Evolutionary conservation across 108 stramenopile genomes (phyloP), one percentile per base, ranked within the genome.

Genomic region (Skeletonema menzelii): DNA sequence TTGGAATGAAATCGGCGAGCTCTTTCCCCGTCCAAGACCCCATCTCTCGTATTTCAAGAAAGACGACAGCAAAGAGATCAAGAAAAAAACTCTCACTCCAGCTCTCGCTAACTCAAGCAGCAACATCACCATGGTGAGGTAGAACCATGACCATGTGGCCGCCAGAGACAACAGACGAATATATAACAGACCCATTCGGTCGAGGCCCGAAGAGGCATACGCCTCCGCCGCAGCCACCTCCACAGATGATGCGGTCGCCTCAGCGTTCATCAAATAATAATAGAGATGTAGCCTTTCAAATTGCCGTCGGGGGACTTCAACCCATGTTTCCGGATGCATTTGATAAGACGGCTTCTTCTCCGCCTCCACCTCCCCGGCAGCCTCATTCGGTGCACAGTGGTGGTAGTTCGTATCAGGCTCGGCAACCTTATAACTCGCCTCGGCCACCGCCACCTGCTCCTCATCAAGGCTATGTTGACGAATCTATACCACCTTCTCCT

Each of bases 251-350:
- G 47, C 22, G 47, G 17, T 49, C 47, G 17, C 47, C 47, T 49
- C 47, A 4, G 8, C 47, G 3, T 49, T 8, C 47, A 20, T 8
- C 47, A 22, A 49, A 22, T 30, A 30, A 30, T 30, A 4, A 30
- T 58, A 8, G 22, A 40, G 44, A 27, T 28, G 44, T 4, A 22
- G 30, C 11, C 26, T 35, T 17, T 34, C 19, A 55, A 8, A 0
- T 44, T 6, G 37, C 56, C 1, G 42, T 20, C 5, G 31, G 40
- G 2, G 31, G 59, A 30, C 1, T 2, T 37, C 27, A 59, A 13
- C 70, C 61, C 19, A 72, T 72, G n/a, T 72, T 72, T 55, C 70
- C 70, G 2, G 70, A 72, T 63, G 53, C 27, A 20, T 70, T 61
- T 34, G 59, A 53, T 12, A 27, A 38, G n/a, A 7, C 10, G n/a